A percentile compares a stretch with the other conserved stretches of the same genome.
These are phyloP conservation scores for Amanita polypyramis DNA, from an alignment of 768 basidiomycete genomes.

Conservation along the genomic window DNA sequence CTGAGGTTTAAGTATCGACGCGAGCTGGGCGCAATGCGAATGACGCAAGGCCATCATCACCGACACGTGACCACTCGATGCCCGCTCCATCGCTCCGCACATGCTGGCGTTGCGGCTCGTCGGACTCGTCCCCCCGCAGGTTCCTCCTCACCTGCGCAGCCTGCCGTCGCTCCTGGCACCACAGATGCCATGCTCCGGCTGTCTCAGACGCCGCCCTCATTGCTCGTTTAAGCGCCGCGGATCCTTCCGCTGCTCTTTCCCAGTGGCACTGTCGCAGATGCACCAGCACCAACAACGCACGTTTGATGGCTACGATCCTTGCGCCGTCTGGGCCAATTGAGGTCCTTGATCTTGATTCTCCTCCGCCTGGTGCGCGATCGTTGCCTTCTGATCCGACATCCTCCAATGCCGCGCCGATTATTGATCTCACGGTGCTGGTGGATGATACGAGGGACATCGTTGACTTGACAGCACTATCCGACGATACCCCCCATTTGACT, in stretches of 20 bases:
- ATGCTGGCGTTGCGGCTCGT: constrained; percentile 15
- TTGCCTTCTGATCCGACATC: neutral
- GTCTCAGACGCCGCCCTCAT: constrained; percentile 23
- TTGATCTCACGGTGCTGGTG: neutral
- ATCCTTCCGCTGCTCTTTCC: neutral
- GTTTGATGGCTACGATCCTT: neutral
- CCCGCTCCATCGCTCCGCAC: constrained; percentile 6
- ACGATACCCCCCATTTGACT: neutral
- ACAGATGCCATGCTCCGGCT: constrained; percentile 27
- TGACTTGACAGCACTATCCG: constrained; percentile 2
- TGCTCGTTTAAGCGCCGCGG: constrained; percentile 16
- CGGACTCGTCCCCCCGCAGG: constrained; percentile 15
- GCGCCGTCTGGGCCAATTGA: neutral
- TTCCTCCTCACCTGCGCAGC: constrained; percentile 23
- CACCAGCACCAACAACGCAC: neutral
- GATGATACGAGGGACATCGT: neutral
- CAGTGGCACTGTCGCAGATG: constrained; percentile 3
- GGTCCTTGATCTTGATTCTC: constrained; percentile 1
- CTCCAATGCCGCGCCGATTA: neutral
- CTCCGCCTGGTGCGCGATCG: neutral
- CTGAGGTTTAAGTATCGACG: neutral
- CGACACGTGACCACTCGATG: constrained; percentile 1
- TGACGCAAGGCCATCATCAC: constrained; percentile 7
- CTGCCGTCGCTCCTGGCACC: constrained; percentile 25
- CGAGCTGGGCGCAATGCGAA: neutral